Percentiles rank a stretch among this genome's conserved stretches.
phyloP scores from a whole-genome alignment of 371 early-diverging fungal species.

The Funneliformis caledonium region DNA sequence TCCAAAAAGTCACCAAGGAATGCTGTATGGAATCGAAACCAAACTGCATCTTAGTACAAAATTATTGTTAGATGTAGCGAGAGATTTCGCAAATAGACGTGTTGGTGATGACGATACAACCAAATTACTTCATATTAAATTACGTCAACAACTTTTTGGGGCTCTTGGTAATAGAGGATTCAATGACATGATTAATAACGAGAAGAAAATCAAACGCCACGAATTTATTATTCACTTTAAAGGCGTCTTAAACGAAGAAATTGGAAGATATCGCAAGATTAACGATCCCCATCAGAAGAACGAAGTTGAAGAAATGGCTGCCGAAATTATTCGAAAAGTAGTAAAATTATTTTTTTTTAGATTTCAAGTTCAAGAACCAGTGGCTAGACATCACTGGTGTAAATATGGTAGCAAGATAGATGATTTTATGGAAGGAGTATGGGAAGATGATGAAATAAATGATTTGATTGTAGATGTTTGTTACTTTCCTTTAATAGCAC shows the following conservation, averaged over 20 bases:
- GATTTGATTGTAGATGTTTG: neutral
- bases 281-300: neutral
- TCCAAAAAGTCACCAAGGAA: neutral
- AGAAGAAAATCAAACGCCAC: neutral
- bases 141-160: constrained; percentile 7
- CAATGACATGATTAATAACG: neutral
- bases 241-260: neutral
- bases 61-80: neutral
- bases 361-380: neutral
- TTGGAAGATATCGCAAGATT: neutral
- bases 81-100: neutral
- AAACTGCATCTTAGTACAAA: neutral
- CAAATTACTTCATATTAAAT: neutral
- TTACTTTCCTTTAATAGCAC: constrained; percentile 7
- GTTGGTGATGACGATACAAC: constrained; percentile 6
- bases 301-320: neutral
- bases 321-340: neutral
- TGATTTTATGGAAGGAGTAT: neutral
- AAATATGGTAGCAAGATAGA: neutral
- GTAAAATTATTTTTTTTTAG: neutral
- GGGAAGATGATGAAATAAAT: neutral
- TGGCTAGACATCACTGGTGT: neutral
- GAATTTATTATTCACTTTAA: neutral
- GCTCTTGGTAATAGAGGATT: constrained; percentile 15
- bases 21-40: neutral